phyloP scores from a whole-genome alignment of 2,329 filamentous ascomycete genomes.

The Akanthomyces lecanii region DNA sequence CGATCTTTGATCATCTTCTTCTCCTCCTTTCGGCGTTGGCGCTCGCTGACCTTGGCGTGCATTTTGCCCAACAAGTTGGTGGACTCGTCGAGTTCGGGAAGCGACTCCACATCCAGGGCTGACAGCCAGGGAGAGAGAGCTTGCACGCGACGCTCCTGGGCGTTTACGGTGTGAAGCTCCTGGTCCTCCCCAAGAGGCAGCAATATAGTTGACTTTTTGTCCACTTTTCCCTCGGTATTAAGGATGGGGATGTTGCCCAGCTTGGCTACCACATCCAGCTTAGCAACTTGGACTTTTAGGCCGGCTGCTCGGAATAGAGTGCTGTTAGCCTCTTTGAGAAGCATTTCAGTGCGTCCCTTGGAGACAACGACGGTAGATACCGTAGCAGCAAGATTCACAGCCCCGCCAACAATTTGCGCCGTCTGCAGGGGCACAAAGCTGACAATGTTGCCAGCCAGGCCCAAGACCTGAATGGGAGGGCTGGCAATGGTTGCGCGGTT shows the following conservation, averaged over 20 bases:
- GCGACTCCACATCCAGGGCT: constrained; percentile 18
- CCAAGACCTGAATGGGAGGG: constrained; percentile 21
- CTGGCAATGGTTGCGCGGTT: constrained; percentile 21
- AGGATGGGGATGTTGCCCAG: constrained; percentile 21
- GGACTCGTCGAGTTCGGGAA: constrained; percentile 8
- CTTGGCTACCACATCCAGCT: constrained; percentile 21
- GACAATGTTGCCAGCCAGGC: constrained; percentile 19
- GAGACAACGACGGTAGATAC: constrained; percentile 17
- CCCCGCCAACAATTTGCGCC: constrained; percentile 19
- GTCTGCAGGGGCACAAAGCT: constrained; percentile 22
- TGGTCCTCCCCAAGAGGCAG: constrained; percentile 16
- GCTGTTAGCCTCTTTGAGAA: constrained; percentile 18
- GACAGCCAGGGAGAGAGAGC: constrained; percentile 19
- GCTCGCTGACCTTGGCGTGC: constrained; percentile 18
- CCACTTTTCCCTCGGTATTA: constrained; percentile 17
- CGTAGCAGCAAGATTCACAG: constrained; percentile 15
- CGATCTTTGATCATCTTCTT: constrained; percentile 19
- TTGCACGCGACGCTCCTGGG: constrained; percentile 20
- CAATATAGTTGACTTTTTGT: constrained; percentile 17
- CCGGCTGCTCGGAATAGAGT: constrained; percentile 19
- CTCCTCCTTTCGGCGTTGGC: constrained; percentile 18
- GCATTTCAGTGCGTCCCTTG: constrained; percentile 21
- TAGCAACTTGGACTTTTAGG: constrained; percentile 19
- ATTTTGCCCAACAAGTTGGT: constrained; percentile 17
- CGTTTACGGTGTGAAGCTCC: constrained; percentile 1